Evolutionary conservation across 2,329 filamentous ascomycete species (phyloP).

Genomic region (Colletotrichum filicis): DNA sequence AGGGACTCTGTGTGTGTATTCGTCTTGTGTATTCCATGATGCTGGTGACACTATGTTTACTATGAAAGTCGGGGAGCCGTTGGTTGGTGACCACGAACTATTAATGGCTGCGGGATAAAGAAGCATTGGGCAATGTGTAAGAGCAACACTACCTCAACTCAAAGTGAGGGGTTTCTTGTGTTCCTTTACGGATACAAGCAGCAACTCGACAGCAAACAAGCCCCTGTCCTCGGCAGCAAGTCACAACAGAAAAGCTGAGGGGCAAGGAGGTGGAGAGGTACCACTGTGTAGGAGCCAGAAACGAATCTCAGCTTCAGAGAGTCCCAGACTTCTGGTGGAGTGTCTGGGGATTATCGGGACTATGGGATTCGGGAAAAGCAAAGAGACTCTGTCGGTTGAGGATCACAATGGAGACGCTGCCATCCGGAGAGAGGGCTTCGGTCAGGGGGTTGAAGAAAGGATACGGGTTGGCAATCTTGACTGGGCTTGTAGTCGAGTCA

Average conservation of each 20-base stretch:
- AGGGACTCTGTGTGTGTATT: neutral
- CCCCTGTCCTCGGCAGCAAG: neutral
- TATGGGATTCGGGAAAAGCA: neutral
- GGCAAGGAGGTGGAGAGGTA: slow-evolving; percentile 5
- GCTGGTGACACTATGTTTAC: slow-evolving; percentile 32
- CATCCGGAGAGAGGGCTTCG: neutral
- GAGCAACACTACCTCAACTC: slow-evolving; percentile 1
- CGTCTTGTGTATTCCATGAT: neutral
- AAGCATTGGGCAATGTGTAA: slow-evolving; percentile 12
- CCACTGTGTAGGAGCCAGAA: neutral
- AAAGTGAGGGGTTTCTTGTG: slow-evolving; percentile 1
- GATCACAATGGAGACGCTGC: slow-evolving; percentile 7
- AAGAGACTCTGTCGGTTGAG: neutral
- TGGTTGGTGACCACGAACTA: neutral
- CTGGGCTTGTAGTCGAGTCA: slow-evolving; percentile 13
- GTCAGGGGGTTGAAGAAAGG: neutral
- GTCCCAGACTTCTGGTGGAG: neutral
- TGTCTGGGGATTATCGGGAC: neutral
- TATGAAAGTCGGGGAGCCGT: neutral
- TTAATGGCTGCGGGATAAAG: neutral
- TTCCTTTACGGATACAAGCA: slow-evolving; percentile 9
- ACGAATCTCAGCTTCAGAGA: neutral
- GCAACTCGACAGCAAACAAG: slow-evolving; percentile 5
- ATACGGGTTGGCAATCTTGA: slow-evolving; percentile 18
- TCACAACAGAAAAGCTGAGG: slow-evolving; percentile 13